These are phyloP conservation scores for Hyphopichia homilentoma DNA, from an alignment of 805 yeast genomes.

Conservation along the genomic window DNA sequence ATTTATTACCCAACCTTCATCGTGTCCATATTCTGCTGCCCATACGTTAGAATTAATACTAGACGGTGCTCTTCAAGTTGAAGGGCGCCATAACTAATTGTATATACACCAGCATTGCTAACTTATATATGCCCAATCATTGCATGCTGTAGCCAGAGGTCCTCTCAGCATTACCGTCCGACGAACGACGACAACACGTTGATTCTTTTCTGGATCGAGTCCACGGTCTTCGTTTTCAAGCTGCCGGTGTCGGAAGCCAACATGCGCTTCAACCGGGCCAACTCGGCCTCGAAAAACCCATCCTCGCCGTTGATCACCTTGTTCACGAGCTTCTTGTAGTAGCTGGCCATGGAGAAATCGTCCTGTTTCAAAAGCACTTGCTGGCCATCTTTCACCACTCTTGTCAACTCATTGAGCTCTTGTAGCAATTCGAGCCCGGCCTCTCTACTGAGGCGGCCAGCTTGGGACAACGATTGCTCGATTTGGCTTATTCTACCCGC, in stretches of 20 bases:
- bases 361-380: conserved; percentile 6
- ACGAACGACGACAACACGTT: conserved; percentile 40
- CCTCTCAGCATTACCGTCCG: too few relatives aligned
- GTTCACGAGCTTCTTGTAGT: conserved; percentile 47
- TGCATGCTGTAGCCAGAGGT: too few relatives aligned
- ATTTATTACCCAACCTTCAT: too few relatives aligned
- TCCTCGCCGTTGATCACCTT: conserved; percentile 43
- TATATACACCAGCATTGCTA: too few relatives aligned
- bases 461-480: conserved; percentile 11
- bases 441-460: background rate
- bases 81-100: too few relatives aligned
- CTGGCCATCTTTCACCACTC: background rate
- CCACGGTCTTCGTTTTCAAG: conserved; percentile 41
- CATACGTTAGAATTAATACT: too few relatives aligned
- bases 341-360: conserved; percentile 27
- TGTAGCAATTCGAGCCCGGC: background rate
- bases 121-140: too few relatives aligned
- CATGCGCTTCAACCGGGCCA: conserved; percentile 41
- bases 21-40: too few relatives aligned
- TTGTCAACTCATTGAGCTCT: conserved; percentile 8
- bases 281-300: conserved; percentile 43
- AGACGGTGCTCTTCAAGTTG: too few relatives aligned
- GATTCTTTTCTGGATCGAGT: conserved; percentile 47
- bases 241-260: conserved; percentile 30
- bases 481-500: conserved; percentile 29